Base-by-base conservation (phyloP, 805 yeast genomes). In the Yarrowia sp. region DNA sequence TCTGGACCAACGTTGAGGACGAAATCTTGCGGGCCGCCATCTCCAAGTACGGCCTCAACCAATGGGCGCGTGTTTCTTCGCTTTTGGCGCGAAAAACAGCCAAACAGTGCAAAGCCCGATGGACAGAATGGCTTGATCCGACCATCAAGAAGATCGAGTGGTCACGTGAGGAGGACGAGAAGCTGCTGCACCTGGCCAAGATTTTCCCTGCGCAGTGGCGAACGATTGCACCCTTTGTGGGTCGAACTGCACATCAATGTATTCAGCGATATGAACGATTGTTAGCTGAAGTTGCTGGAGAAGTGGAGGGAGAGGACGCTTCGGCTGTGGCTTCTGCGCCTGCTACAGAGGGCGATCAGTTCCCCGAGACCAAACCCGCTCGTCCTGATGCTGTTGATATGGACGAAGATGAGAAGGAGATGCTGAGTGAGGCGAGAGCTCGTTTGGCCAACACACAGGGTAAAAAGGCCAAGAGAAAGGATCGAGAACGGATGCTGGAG, bases 351-450 rank as follows among this genome's bases (percentile, higher is more conserved):
- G 70, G 78, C 9, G 89, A 89, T 72, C 79, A 89, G 17, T 82
- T 86, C 70, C 90, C 93, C 0, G 97, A 93, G 74, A 83, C 90
- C 30, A 85, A 84, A 69, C 91, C 91, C 2, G 94, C 97, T 0
- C 82, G 85, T 69, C 97, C 97, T 0, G 97, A 92, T 78, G 85
- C 86, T 1, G 87, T 85, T 14, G 90, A 87, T 34, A 79, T 92
- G 82, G 93, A 88, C 68, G 97, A 92, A 50, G 97, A 91, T 69
- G 97, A 94, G 73, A 79, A 84, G 68, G 98, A 94, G 76, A 92
- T 93, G 97, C 77, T 93, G 9, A 86, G 91, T n/a, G 99, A 95
- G 75, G 99, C 99, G 0, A 84, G 89, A 58, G 97, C 97, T 1
- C 84, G 99, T 72, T 79, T 94, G 70, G 91, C 96, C 13, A 93